Evolutionary conservation across 331 rosid genomes (phyloP).

Genomic region (Telfairia occidentalis): DNA sequence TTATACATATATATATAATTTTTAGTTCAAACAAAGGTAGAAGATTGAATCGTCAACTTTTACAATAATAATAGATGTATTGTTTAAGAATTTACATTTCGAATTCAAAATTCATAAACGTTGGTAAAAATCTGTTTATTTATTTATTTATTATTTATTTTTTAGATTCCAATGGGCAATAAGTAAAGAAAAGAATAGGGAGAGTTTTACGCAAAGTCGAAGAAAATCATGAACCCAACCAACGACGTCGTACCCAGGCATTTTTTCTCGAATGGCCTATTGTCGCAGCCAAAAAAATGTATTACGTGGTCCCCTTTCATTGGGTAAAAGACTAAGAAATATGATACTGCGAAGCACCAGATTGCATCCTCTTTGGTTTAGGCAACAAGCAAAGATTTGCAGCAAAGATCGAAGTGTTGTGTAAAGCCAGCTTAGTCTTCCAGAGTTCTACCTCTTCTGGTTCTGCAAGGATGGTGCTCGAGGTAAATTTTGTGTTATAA

Average conservation of each 20-base stretch:
- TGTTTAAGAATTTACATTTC: too few species aligned
- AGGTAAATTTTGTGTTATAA: slow-evolving; percentile 28
- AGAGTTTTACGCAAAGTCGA: too few species aligned
- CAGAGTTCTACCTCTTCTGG: neutral
- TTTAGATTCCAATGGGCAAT: too few species aligned
- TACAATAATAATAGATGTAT: too few species aligned
- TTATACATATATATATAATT: too few species aligned
- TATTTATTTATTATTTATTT: too few species aligned
- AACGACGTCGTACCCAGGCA: neutral
- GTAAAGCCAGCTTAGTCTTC: neutral
- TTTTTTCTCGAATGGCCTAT: neutral
- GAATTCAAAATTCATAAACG: too few species aligned
- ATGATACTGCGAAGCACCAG: neutral
- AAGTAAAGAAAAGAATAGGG: too few species aligned
- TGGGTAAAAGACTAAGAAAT: neutral
- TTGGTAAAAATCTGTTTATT: too few species aligned
- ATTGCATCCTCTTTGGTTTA: neutral
- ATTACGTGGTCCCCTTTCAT: neutral
- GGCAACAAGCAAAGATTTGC: slow-evolving; percentile 13
- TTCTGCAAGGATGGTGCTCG: slow-evolving; percentile 77
- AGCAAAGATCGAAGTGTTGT: slow-evolving; percentile 19
- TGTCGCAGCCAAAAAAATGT: neutral
- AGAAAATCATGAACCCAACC: neutral
- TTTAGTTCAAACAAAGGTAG: too few species aligned
- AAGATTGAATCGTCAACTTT: too few species aligned